A percentile compares a stretch with the other conserved stretches of the same genome.
These are phyloP conservation scores for Pseudogymnoascus sp. DNA, from an alignment of 2,329 filamentous ascomycete genomes.

Conservation along the genomic window DNA sequence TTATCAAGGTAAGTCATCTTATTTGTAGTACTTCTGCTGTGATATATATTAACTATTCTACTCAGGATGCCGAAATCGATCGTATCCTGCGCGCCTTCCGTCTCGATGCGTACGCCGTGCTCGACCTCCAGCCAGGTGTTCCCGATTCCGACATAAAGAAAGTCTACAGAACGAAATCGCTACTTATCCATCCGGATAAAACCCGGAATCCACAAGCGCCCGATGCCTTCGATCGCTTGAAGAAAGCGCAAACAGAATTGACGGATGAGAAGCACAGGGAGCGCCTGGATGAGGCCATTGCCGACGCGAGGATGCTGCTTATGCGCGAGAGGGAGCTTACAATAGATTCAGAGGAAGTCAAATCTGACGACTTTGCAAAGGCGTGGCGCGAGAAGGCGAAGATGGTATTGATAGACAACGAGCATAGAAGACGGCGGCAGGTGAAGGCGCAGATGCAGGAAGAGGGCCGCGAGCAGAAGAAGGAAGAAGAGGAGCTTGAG, in stretches of 20 bases:
- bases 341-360: slow-evolving; percentile 76
- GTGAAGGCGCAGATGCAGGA: slow-evolving; percentile 93
- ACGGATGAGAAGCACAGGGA: slow-evolving; percentile 90
- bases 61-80: slow-evolving; percentile 86
- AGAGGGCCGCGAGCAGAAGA: slow-evolving; percentile 80
- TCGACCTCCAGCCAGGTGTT: slow-evolving; percentile 91
- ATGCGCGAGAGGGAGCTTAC: slow-evolving; percentile 94
- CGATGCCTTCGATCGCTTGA: slow-evolving; percentile 91
- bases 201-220: slow-evolving; percentile 83
- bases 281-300: slow-evolving; percentile 85
- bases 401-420: slow-evolving; percentile 85
- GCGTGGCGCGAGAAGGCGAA: slow-evolving; percentile 88
- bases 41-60: slow-evolving; percentile 14
- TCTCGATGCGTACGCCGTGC: slow-evolving; percentile 75
- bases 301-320: slow-evolving; percentile 87
- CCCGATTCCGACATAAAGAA: slow-evolving; percentile 93
- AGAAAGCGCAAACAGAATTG: slow-evolving; percentile 84
- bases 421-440: slow-evolving; percentile 74
- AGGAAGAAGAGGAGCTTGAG: slow-evolving; percentile 77
- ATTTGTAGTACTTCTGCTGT: neutral
- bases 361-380: slow-evolving; percentile 71
- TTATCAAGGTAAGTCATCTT: slow-evolving; percentile 58
- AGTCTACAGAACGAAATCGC: slow-evolving; percentile 92
- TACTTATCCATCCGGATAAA: slow-evolving; percentile 98
- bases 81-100: slow-evolving; percentile 87